Conservation (phyloP, 257 asterid genomes). For the Nicotiana tomentosiformis region DNA sequence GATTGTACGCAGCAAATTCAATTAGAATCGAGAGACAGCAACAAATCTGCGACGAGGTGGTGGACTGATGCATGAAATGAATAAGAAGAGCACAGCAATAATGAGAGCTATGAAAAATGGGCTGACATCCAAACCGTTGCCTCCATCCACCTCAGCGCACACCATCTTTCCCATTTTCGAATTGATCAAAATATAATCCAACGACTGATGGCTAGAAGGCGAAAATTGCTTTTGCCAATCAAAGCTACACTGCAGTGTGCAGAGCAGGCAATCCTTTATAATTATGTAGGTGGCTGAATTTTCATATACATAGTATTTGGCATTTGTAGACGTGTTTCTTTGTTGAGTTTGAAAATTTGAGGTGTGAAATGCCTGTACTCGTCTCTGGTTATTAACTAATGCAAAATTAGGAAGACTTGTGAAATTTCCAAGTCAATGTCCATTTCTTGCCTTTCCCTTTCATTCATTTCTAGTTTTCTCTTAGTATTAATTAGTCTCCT, state of each 20-base stretch:
- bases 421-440: background rate
- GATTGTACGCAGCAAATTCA: background rate
- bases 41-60: background rate
- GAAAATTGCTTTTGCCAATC: background rate
- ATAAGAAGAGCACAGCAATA: background rate
- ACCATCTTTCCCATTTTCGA: background rate
- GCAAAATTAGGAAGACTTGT: background rate
- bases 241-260: background rate
- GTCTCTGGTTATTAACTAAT: background rate
- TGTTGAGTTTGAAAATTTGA: background rate
- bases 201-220: background rate
- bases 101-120: background rate
- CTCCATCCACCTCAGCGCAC: background rate
- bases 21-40: background rate
- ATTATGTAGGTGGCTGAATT: too few relatives aligned
- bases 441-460: background rate
- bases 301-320: too few relatives aligned
- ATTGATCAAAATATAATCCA: background rate
- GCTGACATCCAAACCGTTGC: background rate
- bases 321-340: background rate
- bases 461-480: background rate
- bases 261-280: background rate
- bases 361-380: background rate
- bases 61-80: slow-evolving; percentile 2
- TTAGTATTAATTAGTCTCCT: background rate